Percentiles rank a stretch among this genome's conserved stretches.
Conservation (phyloP, 2,329 filamentous ascomycete genomes). For the Penicillium sp. region DNA sequence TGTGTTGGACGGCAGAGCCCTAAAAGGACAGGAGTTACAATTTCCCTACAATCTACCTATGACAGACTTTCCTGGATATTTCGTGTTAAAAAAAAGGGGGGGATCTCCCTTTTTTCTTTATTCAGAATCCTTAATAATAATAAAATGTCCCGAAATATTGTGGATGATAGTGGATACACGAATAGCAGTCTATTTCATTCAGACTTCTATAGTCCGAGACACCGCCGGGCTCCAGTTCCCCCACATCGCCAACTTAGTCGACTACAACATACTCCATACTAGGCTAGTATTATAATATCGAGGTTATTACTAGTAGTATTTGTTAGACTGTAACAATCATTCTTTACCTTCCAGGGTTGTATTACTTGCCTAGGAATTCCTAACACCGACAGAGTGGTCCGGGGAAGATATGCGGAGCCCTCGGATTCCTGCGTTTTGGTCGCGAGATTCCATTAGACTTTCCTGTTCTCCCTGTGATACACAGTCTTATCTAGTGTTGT, state of each 20-base stretch:
- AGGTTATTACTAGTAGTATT: not conserved
- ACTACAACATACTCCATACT: not conserved
- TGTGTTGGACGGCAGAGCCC: slow-evolving; percentile 15
- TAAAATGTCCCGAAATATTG: slow-evolving; percentile 12
- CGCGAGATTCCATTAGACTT: slow-evolving; percentile 15
- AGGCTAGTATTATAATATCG: not conserved
- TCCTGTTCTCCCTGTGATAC: slow-evolving; percentile 16
- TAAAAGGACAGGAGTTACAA: slow-evolving; percentile 1
- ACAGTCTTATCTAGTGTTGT: not conserved
- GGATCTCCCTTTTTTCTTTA: not conserved
- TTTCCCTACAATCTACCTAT: not conserved
- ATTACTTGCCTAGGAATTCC: slow-evolving; percentile 16
- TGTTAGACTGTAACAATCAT: slow-evolving; percentile 6
- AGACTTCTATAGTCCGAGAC: slow-evolving; percentile 22
- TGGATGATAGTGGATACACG: slow-evolving; percentile 14
- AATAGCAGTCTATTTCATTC: slow-evolving; percentile 20
- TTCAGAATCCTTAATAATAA: not conserved
- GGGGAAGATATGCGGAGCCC: slow-evolving; percentile 29
- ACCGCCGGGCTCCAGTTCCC: slow-evolving; percentile 23
- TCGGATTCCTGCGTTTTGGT: slow-evolving; percentile 24
- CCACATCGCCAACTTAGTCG: slow-evolving; percentile 10
- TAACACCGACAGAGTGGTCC: slow-evolving; percentile 27
- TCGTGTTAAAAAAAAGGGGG: slow-evolving; percentile 2
- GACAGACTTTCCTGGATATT: not conserved
- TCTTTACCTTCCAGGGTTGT: slow-evolving; percentile 11